Percentiles rank a stretch among this genome's conserved stretches.
Evolutionary conservation across 441 rosid genomes (phyloP).

Genomic region (Kokia cookei): DNA sequence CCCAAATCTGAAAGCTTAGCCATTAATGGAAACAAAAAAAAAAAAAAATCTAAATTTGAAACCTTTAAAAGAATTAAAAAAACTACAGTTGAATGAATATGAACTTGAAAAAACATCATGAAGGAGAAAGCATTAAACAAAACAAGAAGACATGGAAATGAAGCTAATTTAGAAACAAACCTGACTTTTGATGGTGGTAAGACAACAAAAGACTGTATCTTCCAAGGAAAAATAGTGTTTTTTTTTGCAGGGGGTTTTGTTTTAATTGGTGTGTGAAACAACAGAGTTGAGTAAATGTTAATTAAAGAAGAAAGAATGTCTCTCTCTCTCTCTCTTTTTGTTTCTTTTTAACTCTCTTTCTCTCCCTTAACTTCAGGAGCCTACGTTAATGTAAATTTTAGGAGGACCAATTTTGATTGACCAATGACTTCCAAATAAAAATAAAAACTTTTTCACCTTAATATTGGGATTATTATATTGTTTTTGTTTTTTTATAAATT

Average conservation of each 20-base stretch:
- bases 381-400: background rate
- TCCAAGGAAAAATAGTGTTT: background rate
- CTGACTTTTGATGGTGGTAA: slow-evolving; percentile 1
- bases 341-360: background rate
- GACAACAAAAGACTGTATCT: background rate
- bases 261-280: slow-evolving; percentile 1
- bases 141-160: background rate
- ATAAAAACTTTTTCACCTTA: background rate
- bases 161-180: background rate
- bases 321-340: background rate
- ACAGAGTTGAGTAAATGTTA: background rate
- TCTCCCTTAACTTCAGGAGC: background rate
- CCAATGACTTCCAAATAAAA: background rate
- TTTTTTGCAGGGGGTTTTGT: background rate
- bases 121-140: background rate
- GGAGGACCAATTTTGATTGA: background rate
- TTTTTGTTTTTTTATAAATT: too few relatives aligned
- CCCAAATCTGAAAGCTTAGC: slow-evolving; percentile 1
- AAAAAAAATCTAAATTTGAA: background rate
- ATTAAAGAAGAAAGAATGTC: slow-evolving; percentile 2
- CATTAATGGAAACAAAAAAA: background rate
- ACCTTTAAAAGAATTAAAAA: background rate
- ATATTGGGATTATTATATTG: too few relatives aligned
- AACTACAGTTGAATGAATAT: background rate
- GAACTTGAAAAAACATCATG: background rate